Evolutionary conservation across 2,329 filamentous ascomycete species (phyloP).

Genomic region (Clarireedia sp.): DNA sequence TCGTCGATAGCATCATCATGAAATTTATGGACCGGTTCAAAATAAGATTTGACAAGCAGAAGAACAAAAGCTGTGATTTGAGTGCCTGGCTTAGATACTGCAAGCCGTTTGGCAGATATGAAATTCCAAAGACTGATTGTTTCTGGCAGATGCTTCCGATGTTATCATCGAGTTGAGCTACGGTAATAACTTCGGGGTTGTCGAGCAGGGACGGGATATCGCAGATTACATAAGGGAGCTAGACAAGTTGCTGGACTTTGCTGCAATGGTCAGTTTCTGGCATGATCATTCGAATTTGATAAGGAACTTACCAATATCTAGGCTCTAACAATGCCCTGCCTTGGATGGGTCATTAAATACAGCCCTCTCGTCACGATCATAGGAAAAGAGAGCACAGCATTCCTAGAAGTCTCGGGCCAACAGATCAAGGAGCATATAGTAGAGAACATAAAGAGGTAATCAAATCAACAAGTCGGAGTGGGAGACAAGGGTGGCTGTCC

Average conservation of each 20-base stretch:
- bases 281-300: not conserved
- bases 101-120: not conserved
- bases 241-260: not conserved
- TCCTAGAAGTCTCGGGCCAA: not conserved
- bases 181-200: conserved; percentile 9
- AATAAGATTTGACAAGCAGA: not conserved
- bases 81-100: not conserved
- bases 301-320: not conserved
- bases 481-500: not conserved
- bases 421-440: not conserved
- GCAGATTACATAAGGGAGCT: not conserved
- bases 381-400: not conserved
- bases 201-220: conserved; percentile 11
- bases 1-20: conserved; percentile 26
- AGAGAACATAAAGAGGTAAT: not conserved
- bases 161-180: conserved; percentile 13
- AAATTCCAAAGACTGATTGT: too few relatives aligned
- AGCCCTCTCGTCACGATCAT: not conserved
- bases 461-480: not conserved
- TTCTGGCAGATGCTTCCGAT: conserved; percentile 9
- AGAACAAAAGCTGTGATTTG: not conserved
- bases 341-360: not conserved
- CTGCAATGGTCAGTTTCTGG: not conserved
- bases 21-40: not conserved
- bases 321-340: not conserved